Conservation (phyloP, 2,329 filamentous ascomycete genomes). For the Cordyceps tenuipes region DNA sequence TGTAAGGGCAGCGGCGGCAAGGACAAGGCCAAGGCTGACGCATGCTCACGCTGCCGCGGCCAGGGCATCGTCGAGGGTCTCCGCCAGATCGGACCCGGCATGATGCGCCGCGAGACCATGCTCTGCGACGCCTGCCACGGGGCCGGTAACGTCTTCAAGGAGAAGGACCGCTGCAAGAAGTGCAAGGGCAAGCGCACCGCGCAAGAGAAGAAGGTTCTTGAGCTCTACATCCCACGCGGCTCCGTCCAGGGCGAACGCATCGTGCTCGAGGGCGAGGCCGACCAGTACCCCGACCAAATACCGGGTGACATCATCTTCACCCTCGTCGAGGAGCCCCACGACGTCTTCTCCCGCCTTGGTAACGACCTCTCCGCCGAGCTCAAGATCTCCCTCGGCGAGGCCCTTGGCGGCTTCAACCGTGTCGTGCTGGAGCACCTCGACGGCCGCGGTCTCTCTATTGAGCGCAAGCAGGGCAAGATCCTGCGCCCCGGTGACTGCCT, state of each 20-base stretch:
- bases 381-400: constrained; percentile 72
- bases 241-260: constrained; percentile 84
- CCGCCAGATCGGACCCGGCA: constrained; percentile 75
- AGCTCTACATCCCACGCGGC: constrained; percentile 90
- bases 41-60: constrained; percentile 79
- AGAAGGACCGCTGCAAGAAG: constrained; percentile 98
- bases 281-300: constrained; percentile 80
- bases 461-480: constrained; percentile 72
- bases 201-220: constrained; percentile 85
- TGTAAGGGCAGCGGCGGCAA: constrained; percentile 90
- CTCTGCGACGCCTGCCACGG: constrained; percentile 78
- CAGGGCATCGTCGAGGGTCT: constrained; percentile 68
- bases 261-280: constrained; percentile 83
- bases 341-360: constrained; percentile 73
- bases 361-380: constrained; percentile 77
- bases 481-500: constrained; percentile 76
- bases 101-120: constrained; percentile 73
- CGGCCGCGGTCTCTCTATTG: constrained; percentile 77
- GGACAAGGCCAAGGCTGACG: constrained; percentile 76
- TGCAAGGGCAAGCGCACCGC: constrained; percentile 89
- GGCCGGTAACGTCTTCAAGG: constrained; percentile 78
- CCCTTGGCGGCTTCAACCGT: constrained; percentile 80
- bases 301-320: constrained; percentile 92
- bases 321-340: constrained; percentile 72
- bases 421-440: constrained; percentile 90